These are phyloP conservation scores for Taiozyma onychis DNA, from an alignment of 1,139 yeast species.

Conservation along the genomic window DNA sequence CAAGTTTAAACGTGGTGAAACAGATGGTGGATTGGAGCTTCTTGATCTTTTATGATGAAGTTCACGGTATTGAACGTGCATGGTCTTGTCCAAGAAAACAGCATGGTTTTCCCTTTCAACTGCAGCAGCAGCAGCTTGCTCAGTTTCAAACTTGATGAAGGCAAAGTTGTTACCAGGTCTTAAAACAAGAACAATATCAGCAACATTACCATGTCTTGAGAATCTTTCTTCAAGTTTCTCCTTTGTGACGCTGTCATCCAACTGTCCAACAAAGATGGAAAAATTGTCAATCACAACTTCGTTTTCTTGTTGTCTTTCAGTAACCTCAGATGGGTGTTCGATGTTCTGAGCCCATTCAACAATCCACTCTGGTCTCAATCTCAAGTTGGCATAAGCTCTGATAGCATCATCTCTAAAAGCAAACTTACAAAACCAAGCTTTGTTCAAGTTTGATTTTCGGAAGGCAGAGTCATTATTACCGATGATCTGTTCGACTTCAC, in stretches of 20 bases:
- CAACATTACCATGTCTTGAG: conserved; percentile 58
- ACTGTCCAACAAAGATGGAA: conserved; percentile 75
- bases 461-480: conserved; percentile 38
- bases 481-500: conserved; percentile 67
- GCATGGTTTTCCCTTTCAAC: conserved; percentile 80
- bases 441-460: conserved; percentile 32
- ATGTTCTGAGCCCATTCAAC: conserved; percentile 88
- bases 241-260: conserved; percentile 48
- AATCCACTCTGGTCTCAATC: conserved; percentile 44
- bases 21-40: conserved; percentile 14
- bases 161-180: conserved; percentile 56
- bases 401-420: conserved; percentile 89
- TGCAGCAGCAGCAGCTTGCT: conserved; percentile 76
- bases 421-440: conserved; percentile 76
- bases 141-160: conserved; percentile 57
- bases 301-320: conserved; percentile 12
- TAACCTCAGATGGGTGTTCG: conserved; percentile 34
- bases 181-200: conserved; percentile 43
- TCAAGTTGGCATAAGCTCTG: conserved; percentile 69
- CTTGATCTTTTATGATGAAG: conserved; percentile 33
- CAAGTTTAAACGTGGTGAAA: conserved; percentile 40
- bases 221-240: conserved; percentile 55
- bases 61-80: conserved; percentile 81
- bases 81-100: conserved; percentile 62
- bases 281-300: conserved; percentile 53